These are phyloP conservation scores for Geopyxis carbonaria DNA, from an alignment of 495 filamentous ascomycete genomes.

Conservation along the genomic window DNA sequence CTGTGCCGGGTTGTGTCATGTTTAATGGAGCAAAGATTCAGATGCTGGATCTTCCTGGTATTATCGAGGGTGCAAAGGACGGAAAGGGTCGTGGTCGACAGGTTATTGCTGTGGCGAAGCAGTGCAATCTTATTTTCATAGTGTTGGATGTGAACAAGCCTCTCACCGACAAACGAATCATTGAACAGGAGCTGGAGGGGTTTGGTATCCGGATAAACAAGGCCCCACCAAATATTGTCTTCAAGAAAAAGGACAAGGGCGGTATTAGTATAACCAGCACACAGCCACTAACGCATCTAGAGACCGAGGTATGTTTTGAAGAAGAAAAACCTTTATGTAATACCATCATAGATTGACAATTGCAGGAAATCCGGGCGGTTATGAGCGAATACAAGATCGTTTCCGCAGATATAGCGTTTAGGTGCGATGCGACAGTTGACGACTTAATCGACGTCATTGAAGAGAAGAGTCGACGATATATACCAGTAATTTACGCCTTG, in stretches of 20 bases:
- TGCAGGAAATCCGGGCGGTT: slow-evolving; percentile 82
- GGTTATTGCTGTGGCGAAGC: slow-evolving; percentile 97
- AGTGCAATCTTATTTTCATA: slow-evolving; percentile 96
- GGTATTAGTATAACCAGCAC: slow-evolving; percentile 89
- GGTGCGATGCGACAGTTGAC: slow-evolving; percentile 82
- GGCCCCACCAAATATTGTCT: slow-evolving; percentile 86
- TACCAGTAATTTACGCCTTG: slow-evolving; percentile 92
- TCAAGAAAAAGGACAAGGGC: slow-evolving; percentile 99
- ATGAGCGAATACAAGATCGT: slow-evolving; percentile 94
- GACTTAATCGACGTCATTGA: slow-evolving; percentile 94
- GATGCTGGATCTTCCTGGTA: slow-evolving; percentile 96
- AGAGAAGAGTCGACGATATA: slow-evolving; percentile 87
- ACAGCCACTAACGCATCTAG: slow-evolving; percentile 76
- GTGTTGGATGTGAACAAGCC: slow-evolving; percentile 98
- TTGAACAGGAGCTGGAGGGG: slow-evolving; percentile 90
- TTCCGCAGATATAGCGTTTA: slow-evolving; percentile 94
- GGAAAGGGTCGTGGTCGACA: slow-evolving; percentile 95
- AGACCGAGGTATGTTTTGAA: slow-evolving; percentile 53
- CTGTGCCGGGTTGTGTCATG: slow-evolving; percentile 85
- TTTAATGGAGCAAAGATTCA: slow-evolving; percentile 97
- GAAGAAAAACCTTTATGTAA: background rate
- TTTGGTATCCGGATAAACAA: slow-evolving; percentile 99
- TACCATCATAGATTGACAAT: background rate
- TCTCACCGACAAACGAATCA: slow-evolving; percentile 87
- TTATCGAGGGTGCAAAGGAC: slow-evolving; percentile 96